These are phyloP conservation scores for Fusarium gaditjirri DNA, from an alignment of 2,329 filamentous ascomycete genomes.

Conservation along the genomic window DNA sequence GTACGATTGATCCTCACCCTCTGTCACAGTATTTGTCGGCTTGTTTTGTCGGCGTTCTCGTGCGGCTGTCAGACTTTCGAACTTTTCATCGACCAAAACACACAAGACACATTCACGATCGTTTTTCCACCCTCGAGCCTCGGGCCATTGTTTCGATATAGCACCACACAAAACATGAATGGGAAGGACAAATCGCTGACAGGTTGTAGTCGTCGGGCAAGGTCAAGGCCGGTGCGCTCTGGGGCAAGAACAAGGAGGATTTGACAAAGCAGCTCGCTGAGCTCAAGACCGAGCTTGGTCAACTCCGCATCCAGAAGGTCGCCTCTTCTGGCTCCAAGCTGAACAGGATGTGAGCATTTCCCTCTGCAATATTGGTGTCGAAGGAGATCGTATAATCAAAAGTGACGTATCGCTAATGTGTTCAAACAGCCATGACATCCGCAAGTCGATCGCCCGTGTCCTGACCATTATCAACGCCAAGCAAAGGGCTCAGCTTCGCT, in stretches of 20 bases:
- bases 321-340: constrained; percentile 94
- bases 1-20: constrained; percentile 45
- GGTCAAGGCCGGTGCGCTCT: constrained; percentile 97
- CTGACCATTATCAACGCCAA: constrained; percentile 99
- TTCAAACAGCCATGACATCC: constrained; percentile 86
- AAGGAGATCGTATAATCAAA: constrained; percentile 1
- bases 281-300: constrained; percentile 94
- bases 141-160: constrained; percentile 26
- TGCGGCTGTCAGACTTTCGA: constrained; percentile 28
- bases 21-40: constrained; percentile 25
- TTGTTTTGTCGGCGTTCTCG: constrained; percentile 25
- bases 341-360: constrained; percentile 85
- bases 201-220: constrained; percentile 61
- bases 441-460: constrained; percentile 99
- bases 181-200: constrained; percentile 45
- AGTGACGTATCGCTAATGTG: constrained; percentile 31
- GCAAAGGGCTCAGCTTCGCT: constrained; percentile 95
- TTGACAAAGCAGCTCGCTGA: constrained; percentile 94
- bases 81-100: constrained; percentile 31
- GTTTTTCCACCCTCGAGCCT: constrained; percentile 28
- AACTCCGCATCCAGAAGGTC: constrained; percentile 99
- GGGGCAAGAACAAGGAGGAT: constrained; percentile 99
- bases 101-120: constrained; percentile 32
- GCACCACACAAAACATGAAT: constrained; percentile 13
- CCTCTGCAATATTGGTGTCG: constrained; percentile 1